These are phyloP conservation scores for Pyrenula aspistea DNA, from an alignment of 495 filamentous ascomycete genomes.

Conservation along the genomic window DNA sequence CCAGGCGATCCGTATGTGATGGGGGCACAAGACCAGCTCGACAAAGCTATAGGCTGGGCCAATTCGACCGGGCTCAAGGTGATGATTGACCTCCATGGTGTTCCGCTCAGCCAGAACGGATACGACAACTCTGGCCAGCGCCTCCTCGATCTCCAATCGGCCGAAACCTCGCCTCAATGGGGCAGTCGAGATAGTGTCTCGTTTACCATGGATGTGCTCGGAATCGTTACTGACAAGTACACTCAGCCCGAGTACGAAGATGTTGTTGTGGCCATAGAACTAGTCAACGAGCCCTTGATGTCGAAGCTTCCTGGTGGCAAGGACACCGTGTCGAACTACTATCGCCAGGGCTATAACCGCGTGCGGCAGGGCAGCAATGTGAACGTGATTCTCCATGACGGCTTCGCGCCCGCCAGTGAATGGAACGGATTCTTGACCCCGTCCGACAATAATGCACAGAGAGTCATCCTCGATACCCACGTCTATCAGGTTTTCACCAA, in stretches of 20 bases:
- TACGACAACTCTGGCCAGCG: conserved; percentile 43
- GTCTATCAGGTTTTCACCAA: conserved; percentile 35
- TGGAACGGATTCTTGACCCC: conserved; percentile 31
- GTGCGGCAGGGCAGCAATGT: conserved; percentile 26
- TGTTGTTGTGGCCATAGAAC: conserved; percentile 48
- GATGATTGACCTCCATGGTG: conserved; percentile 38
- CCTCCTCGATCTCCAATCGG: conserved; percentile 18
- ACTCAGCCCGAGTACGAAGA: conserved; percentile 34
- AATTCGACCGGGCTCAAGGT: conserved; percentile 27
- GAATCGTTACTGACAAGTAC: conserved; percentile 39
- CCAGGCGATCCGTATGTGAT: conserved; percentile 27
- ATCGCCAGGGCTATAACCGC: conserved; percentile 38
- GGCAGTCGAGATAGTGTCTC: conserved; percentile 28
- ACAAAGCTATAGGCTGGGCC: conserved; percentile 32
- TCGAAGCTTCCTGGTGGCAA: conserved; percentile 41
- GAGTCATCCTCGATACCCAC: conserved; percentile 34
- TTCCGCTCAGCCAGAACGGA: conserved; percentile 55
- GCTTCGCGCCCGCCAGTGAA: conserved; percentile 13
- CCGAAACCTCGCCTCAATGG: conserved; percentile 26
- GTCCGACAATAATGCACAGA: conserved; percentile 13
- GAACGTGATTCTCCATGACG: conserved; percentile 14
- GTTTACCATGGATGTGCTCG: conserved; percentile 35
- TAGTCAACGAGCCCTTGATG: conserved; percentile 45
- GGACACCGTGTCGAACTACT: conserved; percentile 38
- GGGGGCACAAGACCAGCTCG: conserved; percentile 33